These are phyloP conservation scores for Handroanthus guayacan DNA, from an alignment of 257 asterid species.

Conservation along the genomic window DNA sequence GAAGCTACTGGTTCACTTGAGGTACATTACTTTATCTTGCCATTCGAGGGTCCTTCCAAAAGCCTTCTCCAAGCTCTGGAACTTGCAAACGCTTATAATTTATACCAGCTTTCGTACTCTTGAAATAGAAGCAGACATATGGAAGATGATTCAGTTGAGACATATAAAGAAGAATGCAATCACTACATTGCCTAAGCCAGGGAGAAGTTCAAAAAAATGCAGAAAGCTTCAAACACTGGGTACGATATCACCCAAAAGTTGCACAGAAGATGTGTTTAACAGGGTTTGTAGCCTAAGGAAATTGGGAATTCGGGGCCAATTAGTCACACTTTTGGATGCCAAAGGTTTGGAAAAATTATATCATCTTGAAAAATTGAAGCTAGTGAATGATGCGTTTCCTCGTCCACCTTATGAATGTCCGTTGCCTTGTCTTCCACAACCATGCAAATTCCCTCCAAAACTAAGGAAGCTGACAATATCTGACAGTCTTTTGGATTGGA, in stretches of 20 bases:
- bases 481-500: not conserved
- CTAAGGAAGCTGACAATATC: not conserved
- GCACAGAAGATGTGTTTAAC: not conserved
- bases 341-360: not conserved
- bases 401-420: not conserved
- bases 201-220: not conserved
- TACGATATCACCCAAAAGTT: not conserved
- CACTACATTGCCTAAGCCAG: not conserved
- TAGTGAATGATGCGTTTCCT: not conserved
- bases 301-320: not conserved
- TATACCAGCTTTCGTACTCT: not conserved
- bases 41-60: too few relatives aligned
- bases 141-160: not conserved
- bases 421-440: not conserved
- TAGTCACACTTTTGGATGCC: not conserved
- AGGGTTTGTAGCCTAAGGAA: not conserved
- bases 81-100: constrained; percentile 38
- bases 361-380: not conserved
- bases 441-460: not conserved
- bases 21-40: too few relatives aligned
- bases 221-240: not conserved
- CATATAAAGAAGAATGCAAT: not conserved
- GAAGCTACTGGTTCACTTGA: too few relatives aligned
- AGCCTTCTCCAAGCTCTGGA: constrained; percentile 37
- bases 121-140: not conserved